Base-by-base conservation (phyloP, 768 basidiomycete species). In the Podaxis sp. region DNA sequence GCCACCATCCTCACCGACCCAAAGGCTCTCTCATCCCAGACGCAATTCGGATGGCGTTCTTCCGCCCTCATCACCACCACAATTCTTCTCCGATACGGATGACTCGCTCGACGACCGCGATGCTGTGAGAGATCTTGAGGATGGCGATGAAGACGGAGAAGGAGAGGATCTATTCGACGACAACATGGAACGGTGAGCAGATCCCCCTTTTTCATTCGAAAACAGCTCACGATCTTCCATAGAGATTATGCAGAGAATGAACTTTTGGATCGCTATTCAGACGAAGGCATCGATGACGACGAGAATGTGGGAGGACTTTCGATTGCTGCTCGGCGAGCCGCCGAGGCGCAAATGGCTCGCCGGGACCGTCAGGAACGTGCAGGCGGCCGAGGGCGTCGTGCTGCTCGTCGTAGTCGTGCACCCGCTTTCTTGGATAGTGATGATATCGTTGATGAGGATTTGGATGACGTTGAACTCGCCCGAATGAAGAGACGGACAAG, bases 161-260 rank as follows among this genome's bases (percentile, higher is more conserved):
- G 92, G 91, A 38, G 96, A 98, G 72, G 96, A 98, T 75, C 84
- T 99, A 46, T 98, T 95, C 72, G 91, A 81, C 36, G 86, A 94
- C n/a, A 79, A 77, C 53, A 73, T 92, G 61, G 84, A 90, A 72
- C 81, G 80, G 95, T 92, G 69, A 66, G 85, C 62, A 37, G 61
- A 1, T 9, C 9, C 36, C 51, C 61, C 11, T 47, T 32, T 47
- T 51, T 18, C 42, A 28, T 56, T 23, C 63, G 50, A 52, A 25
- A 64, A 65, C 13, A 44, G 66, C 56, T 35, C 47, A 55, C 46
- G 27, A 47, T 54, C 7, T 46, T 61, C 44, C 47, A 9, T 65
- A 92, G 90, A 59, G 96, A 98, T 69, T 98, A 99, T 73, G 88
- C 87, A 10, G 78, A 81, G 10, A 95, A 98, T 67, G 82, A 87